Base-by-base conservation (phyloP, 208 protist species). In the Borovskyia barvae region DNA sequence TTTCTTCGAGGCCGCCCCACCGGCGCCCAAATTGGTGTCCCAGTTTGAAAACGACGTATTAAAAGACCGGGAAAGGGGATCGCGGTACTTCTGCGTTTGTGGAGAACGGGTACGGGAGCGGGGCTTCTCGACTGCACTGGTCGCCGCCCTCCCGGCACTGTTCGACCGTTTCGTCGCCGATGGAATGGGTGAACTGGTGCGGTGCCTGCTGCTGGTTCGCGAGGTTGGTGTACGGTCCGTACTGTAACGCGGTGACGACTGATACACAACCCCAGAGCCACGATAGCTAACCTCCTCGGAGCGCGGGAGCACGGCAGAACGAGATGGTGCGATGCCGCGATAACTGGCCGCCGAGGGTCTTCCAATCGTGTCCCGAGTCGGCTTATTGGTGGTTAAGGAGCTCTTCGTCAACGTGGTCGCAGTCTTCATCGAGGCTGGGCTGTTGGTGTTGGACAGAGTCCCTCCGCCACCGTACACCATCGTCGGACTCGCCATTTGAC, bases 281-380 rank as follows among this genome's bases (percentile, higher is more conserved):
- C 47, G 36, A 14, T 63, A 60, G 40, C 5, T 24, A 0, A 46
- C 5, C 26, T 66, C 67, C 9, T 14, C 35, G 1, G 28, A 19
- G 19, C 64, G 64, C 24, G 53, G 26, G 33, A 32, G 57, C 5
- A 46, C 35, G 14, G 46, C 61, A 1, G 70, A 68, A 36, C 81
- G 76, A 12, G 74, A 77, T 11, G 81, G 81, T 20, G 81, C 59
- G 30, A 88, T 88, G 36, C 74, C 75, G 54, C 66, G 72, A 61
- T 88, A 88, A 29, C 66, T 66, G 14, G 65, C 73, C n/a, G 51
- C 51, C 5, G 59, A 43, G 37, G 46, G 60, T 5, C 45, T 59
- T 3, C 62, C 39, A 14, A 56, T 25, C 24, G 51, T 47, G 29
- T 58, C 52, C 24, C 52, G 36, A 12, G 26, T 36, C 5, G 7